Conservation (phyloP, 148 eudicot species). For the Vaccinium corymbosum region DNA sequence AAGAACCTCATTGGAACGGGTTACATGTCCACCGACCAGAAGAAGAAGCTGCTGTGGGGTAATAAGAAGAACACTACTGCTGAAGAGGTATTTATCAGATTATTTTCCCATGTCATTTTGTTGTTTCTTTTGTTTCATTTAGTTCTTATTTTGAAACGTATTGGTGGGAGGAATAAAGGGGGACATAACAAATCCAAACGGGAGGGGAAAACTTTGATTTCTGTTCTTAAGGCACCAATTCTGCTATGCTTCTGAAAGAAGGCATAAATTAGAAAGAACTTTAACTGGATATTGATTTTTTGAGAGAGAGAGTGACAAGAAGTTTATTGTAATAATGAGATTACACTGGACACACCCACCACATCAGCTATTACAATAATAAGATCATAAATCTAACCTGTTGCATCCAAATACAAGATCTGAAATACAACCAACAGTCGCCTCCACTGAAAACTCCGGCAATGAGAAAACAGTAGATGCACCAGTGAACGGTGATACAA, state of each 20-base stretch:
- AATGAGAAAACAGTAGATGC: not conserved
- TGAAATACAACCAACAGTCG: not conserved
- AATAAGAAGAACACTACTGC: slow-evolving; percentile 58
- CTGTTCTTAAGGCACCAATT: not conserved
- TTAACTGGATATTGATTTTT: not conserved
- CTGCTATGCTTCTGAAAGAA: not conserved
- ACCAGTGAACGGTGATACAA: not conserved
- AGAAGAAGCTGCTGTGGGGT: slow-evolving; percentile 97
- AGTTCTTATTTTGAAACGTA: not conserved
- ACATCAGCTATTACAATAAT: not conserved
- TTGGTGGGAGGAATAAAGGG: not conserved
- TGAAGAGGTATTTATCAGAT: slow-evolving; percentile 63
- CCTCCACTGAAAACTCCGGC: not conserved
- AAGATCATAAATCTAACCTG: not conserved
- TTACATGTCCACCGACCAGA: slow-evolving; percentile 87
- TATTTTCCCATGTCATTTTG: not conserved
- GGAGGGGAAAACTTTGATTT: not conserved
- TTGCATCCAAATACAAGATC: not conserved
- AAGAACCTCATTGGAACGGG: slow-evolving; percentile 74
- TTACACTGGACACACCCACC: not conserved
- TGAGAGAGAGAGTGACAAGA: not conserved
- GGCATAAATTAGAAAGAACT: not conserved
- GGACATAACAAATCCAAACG: not conserved
- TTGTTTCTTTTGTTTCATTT: not conserved
- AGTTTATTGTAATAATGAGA: not conserved